Percentiles rank a stretch among this genome's conserved stretches.
Evolutionary conservation across 805 yeast species (phyloP).

Genomic region (Kodamaea neixiangensis): DNA sequence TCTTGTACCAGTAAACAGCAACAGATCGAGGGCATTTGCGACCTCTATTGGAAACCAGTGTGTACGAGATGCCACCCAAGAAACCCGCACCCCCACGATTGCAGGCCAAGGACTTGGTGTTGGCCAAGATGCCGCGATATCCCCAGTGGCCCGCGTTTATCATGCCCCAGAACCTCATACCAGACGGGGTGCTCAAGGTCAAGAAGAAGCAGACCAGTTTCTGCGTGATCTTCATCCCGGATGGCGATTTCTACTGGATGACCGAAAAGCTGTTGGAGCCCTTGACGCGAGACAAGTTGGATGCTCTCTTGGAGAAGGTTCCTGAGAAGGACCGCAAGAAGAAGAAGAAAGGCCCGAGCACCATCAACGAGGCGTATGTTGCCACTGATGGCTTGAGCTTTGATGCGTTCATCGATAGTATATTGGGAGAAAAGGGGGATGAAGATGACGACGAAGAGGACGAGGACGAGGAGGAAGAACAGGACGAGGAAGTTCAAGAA

Average conservation of each 20-base stretch:
- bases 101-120: constrained; percentile 40
- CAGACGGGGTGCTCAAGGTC: constrained; percentile 34
- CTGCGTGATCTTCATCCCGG: constrained; percentile 49
- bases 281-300: constrained; percentile 31
- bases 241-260: constrained; percentile 49
- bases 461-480: constrained; percentile 17
- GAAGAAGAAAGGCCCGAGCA: constrained; percentile 26
- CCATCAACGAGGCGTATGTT: constrained; percentile 38
- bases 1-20: background rate
- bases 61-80: constrained; percentile 34
- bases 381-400: constrained; percentile 40
- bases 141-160: constrained; percentile 55
- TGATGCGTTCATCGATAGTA: constrained; percentile 36
- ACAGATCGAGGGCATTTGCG: background rate
- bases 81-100: constrained; percentile 17
- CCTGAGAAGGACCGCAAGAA: constrained; percentile 26
- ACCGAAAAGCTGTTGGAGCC: constrained; percentile 38
- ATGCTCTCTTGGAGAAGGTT: constrained; percentile 28
- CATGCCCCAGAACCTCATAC: constrained; percentile 41
- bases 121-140: constrained; percentile 47
- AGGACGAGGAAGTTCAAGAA: constrained; percentile 17
- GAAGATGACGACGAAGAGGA: constrained; percentile 27
- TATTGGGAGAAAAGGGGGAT: constrained; percentile 23
- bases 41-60: background rate
- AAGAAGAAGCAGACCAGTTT: constrained; percentile 37